phyloP scores from a whole-genome alignment of 2,329 filamentous ascomycete genomes.

The Herpotrichia juniperi region DNA sequence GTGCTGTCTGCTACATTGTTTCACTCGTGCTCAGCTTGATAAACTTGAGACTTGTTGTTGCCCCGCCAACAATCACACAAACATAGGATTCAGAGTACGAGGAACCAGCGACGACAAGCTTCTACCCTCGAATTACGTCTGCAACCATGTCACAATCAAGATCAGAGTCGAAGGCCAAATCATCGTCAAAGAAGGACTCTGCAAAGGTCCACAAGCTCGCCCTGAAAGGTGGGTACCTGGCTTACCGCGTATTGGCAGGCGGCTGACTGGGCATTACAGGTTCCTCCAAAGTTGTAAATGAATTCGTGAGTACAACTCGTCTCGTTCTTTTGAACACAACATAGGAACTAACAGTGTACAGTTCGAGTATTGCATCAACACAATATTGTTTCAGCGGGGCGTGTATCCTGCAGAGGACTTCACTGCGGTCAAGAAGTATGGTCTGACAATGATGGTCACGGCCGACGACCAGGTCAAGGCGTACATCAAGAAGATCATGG shows the following conservation, averaged over 20 bases:
- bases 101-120: conserved; percentile 5
- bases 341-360: conserved; percentile 41
- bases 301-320: conserved; percentile 76
- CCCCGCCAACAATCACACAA: conserved; percentile 39
- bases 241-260: conserved; percentile 34
- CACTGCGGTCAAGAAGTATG: conserved; percentile 98
- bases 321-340: not conserved
- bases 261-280: conserved; percentile 48
- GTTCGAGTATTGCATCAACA: conserved; percentile 99
- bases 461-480: conserved; percentile 98
- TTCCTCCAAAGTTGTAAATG: conserved; percentile 85
- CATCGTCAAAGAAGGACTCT: conserved; percentile 64
- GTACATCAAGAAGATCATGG: conserved; percentile 99
- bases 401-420: conserved; percentile 96
- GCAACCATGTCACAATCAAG: conserved; percentile 39
- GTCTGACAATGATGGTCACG: conserved; percentile 96
- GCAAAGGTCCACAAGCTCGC: conserved; percentile 95
- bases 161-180: conserved; percentile 31
- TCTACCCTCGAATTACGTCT: conserved; percentile 6
- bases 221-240: conserved; percentile 68
- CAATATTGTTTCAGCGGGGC: conserved; percentile 89
- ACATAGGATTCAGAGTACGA: conserved; percentile 19
- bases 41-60: conserved; percentile 25
- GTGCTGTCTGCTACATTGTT: too few relatives aligned
- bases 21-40: too few relatives aligned